Evolutionary conservation across 805 yeast genomes (phyloP).

Genomic region (Candida koratica): DNA sequence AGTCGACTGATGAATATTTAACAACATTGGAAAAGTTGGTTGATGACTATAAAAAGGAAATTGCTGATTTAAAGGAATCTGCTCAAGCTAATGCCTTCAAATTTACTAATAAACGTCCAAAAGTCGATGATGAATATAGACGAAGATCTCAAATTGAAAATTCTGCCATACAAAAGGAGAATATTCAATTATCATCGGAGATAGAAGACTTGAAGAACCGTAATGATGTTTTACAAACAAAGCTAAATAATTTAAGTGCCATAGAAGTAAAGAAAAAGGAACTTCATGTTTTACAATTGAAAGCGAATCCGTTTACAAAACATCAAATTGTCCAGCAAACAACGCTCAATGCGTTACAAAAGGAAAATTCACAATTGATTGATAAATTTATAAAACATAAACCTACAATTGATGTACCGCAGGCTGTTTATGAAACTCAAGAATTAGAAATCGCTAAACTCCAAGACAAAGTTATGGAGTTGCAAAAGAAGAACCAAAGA

Average conservation of each 20-base stretch:
- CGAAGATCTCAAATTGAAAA: slow-evolving; percentile 14
- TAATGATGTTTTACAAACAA: slow-evolving; percentile 32
- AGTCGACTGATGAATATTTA: slow-evolving; percentile 34
- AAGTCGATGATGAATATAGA: slow-evolving; percentile 20
- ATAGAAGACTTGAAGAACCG: slow-evolving; percentile 35
- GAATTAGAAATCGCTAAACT: slow-evolving; percentile 48
- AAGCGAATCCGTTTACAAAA: slow-evolving; percentile 58
- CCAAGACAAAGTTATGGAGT: slow-evolving; percentile 44
- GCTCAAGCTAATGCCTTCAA: slow-evolving; percentile 11
- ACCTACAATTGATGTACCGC: slow-evolving; percentile 40
- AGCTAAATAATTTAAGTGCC: slow-evolving; percentile 24
- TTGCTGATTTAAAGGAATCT: slow-evolving; percentile 41
- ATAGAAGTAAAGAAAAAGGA: slow-evolving; percentile 20
- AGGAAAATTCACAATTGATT: slow-evolving; percentile 56
- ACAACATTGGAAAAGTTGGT: slow-evolving; percentile 45
- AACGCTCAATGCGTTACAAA: slow-evolving; percentile 46
- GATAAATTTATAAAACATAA: slow-evolving; percentile 19
- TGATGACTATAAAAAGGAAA: slow-evolving; percentile 52
- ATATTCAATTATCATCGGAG: slow-evolving; percentile 33
- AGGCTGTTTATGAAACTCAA: slow-evolving; percentile 58
- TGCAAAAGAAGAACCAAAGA: slow-evolving; percentile 51
- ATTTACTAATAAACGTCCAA: slow-evolving; percentile 24
- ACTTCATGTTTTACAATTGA: slow-evolving; percentile 54
- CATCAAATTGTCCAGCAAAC: slow-evolving; percentile 60
- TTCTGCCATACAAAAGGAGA: slow-evolving; percentile 33